phyloP scores from a whole-genome alignment of 306 rosid genomes.

The Gynostemma pentaphyllum region DNA sequence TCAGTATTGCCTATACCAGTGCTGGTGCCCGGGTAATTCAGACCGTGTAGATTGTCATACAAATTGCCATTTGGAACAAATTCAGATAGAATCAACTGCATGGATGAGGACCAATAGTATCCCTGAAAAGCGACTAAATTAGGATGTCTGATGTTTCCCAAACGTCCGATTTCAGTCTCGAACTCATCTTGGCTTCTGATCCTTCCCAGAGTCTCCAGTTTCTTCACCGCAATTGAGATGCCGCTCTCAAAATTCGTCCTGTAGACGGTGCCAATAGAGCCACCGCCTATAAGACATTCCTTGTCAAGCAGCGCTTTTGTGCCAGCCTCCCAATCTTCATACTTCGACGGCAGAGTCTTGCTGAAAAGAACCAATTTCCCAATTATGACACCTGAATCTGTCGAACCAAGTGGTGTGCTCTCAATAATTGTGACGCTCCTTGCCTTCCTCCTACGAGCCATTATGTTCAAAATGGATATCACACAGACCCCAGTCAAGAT shows the following conservation, averaged over 20 bases:
- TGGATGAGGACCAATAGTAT: conserved; percentile 87
- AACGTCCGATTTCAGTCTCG: conserved; percentile 79
- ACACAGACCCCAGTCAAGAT: conserved; percentile 84
- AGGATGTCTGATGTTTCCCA: conserved; percentile 65
- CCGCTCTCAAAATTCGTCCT: conserved; percentile 76
- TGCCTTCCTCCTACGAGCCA: conserved; percentile 40
- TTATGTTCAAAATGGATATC: conserved; percentile 63
- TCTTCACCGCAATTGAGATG: conserved; percentile 87
- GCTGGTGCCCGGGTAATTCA: conserved; percentile 72
- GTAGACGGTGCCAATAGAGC: conserved; percentile 86
- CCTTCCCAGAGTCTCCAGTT: conserved; percentile 87
- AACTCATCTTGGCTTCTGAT: conserved; percentile 88
- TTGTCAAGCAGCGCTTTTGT: conserved; percentile 90
- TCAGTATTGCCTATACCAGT: conserved; percentile 53
- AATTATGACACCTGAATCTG: conserved; percentile 67
- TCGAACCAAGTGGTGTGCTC: conserved; percentile 78
- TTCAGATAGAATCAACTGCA: conserved; percentile 87
- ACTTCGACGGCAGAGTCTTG: conserved; percentile 84
- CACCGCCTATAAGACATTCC: conserved; percentile 82
- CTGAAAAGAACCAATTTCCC: conserved; percentile 97
- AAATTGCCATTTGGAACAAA: conserved; percentile 77
- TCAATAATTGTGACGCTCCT: conserved; percentile 53
- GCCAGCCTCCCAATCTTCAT: conserved; percentile 99
- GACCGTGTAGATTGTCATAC: conserved; percentile 75
- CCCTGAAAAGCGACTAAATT: conserved; percentile 84